phyloP scores from a whole-genome alignment of 495 filamentous ascomycete genomes.

The Hypoxylon lienhwacheense region DNA sequence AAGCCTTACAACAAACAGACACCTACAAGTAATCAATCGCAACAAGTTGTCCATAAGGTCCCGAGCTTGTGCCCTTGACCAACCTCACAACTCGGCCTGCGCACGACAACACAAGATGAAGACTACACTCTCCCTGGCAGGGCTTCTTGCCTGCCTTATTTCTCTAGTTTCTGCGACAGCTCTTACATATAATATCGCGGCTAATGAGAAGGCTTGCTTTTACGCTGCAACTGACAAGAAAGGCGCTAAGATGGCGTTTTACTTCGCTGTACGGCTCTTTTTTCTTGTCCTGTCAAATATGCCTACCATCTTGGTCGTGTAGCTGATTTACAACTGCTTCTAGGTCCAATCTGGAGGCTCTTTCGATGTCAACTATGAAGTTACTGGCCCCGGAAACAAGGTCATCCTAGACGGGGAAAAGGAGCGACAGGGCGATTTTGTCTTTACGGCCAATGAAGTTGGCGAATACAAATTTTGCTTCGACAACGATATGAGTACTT shows the following conservation, averaged over 20 bases:
- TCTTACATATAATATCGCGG: constrained; percentile 86
- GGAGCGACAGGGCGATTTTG: constrained; percentile 96
- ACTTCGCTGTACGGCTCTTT: constrained; percentile 80
- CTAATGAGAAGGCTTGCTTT: constrained; percentile 96
- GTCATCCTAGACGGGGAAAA: constrained; percentile 84
- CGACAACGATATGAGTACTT: constrained; percentile 97
- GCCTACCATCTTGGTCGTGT: no score
- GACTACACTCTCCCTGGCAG: constrained; percentile 49
- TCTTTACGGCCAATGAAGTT: constrained; percentile 90
- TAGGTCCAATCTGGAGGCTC: constrained; percentile 95
- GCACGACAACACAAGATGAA: constrained; percentile 49
- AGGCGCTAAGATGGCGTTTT: constrained; percentile 92
- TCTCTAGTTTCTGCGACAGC: constrained; percentile 75
- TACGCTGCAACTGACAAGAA: constrained; percentile 72
- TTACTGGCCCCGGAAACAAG: constrained; percentile 79
- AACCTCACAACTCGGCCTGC: constrained; percentile 22
- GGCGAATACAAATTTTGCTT: constrained; percentile 98
- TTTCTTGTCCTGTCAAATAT: background rate
- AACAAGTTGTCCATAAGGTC: constrained; percentile 32
- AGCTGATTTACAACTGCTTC: constrained; percentile 3
- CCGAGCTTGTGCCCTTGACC: background rate
- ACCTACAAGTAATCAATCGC: constrained; percentile 15
- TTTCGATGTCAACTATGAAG: constrained; percentile 93
- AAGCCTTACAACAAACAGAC: no score
- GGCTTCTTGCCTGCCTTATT: constrained; percentile 66